These are phyloP conservation scores for Angomonas desouzai DNA, from an alignment of 208 protist species.

Conservation along the genomic window DNA sequence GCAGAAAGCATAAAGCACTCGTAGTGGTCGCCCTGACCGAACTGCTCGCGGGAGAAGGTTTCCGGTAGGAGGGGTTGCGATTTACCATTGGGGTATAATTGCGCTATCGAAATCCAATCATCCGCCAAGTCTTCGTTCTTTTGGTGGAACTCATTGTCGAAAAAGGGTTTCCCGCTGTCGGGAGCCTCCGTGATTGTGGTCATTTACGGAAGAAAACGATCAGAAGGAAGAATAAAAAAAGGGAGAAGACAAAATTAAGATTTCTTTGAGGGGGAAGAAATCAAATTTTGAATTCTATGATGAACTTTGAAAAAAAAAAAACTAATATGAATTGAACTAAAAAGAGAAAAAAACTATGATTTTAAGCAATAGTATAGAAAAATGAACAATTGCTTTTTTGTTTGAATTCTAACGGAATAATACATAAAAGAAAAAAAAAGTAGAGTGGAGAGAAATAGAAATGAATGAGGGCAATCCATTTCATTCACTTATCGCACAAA, in stretches of 20 bases:
- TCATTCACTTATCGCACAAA: not conserved
- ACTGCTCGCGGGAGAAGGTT: conserved; percentile 59
- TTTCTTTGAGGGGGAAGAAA: conserved; percentile 12
- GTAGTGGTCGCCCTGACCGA: conserved; percentile 76
- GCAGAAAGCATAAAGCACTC: conserved; percentile 82
- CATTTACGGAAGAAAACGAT: conserved; percentile 10
- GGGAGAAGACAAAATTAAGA: conserved; percentile 13
- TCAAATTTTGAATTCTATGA: not conserved
- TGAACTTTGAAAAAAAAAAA: conserved; percentile 12
- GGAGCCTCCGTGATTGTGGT: conserved; percentile 25
- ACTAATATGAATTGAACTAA: too few relatives aligned
- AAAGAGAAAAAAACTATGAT: conserved; percentile 15
- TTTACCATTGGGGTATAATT: conserved; percentile 51
- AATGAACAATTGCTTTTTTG: not conserved
- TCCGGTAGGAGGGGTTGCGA: conserved; percentile 47
- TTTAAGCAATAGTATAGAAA: conserved; percentile 6
- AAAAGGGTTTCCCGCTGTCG: conserved; percentile 58
- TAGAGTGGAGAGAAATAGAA: not conserved
- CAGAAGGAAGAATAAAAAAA: conserved; percentile 12
- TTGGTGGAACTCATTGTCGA: conserved; percentile 53
- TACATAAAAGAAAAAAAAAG: conserved; percentile 15
- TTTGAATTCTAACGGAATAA: not conserved
- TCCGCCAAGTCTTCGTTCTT: conserved; percentile 51
- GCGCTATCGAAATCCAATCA: conserved; percentile 53
- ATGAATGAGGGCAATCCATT: not conserved